Evolutionary conservation across 2,329 filamentous ascomycete species (phyloP).

Genomic region (Arachnomyces sp.): DNA sequence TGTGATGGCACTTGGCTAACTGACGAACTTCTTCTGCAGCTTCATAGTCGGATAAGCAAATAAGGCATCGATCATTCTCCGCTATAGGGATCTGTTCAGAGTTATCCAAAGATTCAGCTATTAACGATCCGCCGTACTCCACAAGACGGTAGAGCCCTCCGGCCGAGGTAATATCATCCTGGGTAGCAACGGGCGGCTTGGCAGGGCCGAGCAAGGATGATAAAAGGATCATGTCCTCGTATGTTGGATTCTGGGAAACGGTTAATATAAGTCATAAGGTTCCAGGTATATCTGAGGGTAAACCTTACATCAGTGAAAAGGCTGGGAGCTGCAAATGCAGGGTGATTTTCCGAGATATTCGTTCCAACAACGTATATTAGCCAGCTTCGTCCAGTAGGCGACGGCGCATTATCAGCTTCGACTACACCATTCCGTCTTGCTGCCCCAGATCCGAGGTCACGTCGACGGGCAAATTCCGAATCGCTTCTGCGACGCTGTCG

Average conservation of each 20-base stretch:
- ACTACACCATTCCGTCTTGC: constrained; percentile 57
- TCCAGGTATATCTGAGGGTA: neutral
- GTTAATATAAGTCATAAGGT: constrained; percentile 9
- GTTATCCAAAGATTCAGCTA: constrained; percentile 41
- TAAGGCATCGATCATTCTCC: constrained; percentile 53
- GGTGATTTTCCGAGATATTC: constrained; percentile 61
- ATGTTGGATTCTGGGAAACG: constrained; percentile 48
- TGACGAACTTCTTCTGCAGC: constrained; percentile 52
- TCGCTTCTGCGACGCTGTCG: constrained; percentile 51
- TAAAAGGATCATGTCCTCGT: constrained; percentile 64
- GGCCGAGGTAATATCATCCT: constrained; percentile 55
- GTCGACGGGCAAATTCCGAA: constrained; percentile 48
- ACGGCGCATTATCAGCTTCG: constrained; percentile 45
- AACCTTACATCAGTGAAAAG: constrained; percentile 57
- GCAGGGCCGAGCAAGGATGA: constrained; percentile 59
- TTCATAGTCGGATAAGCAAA: constrained; percentile 60
- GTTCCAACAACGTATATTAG: constrained; percentile 64
- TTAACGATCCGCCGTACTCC: constrained; percentile 32
- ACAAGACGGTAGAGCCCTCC: constrained; percentile 52
- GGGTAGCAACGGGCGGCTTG: constrained; percentile 59
- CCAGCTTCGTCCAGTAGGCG: constrained; percentile 54
- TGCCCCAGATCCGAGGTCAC: constrained; percentile 52
- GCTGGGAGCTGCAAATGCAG: constrained; percentile 60
- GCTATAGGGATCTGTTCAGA: constrained; percentile 25
- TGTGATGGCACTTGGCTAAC: constrained; percentile 55